Percentiles rank a stretch among this genome's conserved stretches.
These are phyloP conservation scores for Globisporangium middletonii DNA, from an alignment of 352 stramenopile genomes.

Conservation along the genomic window DNA sequence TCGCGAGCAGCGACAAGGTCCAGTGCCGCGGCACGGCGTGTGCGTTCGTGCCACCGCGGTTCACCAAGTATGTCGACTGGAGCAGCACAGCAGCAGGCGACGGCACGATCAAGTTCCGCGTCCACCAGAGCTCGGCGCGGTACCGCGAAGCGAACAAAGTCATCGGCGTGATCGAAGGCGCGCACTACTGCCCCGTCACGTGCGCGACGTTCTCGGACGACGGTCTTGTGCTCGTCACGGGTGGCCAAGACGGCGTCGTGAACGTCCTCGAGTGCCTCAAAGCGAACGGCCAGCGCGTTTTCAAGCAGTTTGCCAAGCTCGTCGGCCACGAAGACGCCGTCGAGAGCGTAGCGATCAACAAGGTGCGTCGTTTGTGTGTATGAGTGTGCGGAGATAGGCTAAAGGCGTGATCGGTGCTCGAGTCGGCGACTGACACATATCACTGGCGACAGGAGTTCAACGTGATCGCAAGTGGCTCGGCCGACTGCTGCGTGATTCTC, in stretches of 20 bases:
- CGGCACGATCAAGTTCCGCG: conserved; percentile 58
- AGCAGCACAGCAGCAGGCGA: conserved; percentile 14
- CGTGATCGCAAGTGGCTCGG: conserved; percentile 53
- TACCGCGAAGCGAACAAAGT: conserved; percentile 62
- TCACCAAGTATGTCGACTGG: conserved; percentile 75
- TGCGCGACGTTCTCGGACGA: conserved; percentile 59
- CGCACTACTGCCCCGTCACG: conserved; percentile 46
- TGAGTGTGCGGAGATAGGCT: background rate
- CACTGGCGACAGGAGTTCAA: conserved; percentile 41
- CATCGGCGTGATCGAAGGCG: conserved; percentile 60
- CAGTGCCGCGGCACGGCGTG: conserved; percentile 38
- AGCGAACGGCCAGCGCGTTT: conserved; percentile 42
- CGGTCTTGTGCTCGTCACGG: conserved; percentile 48
- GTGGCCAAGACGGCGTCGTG: conserved; percentile 61
- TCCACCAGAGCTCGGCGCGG: conserved; percentile 40
- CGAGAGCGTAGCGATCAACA: conserved; percentile 59
- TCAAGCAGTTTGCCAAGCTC: conserved; percentile 63
- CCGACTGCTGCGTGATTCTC: conserved; percentile 48
- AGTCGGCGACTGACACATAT: background rate
- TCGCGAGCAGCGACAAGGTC: conserved; percentile 51
- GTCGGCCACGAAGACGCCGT: conserved; percentile 63
- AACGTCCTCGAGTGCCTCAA: conserved; percentile 72
- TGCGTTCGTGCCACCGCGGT: conserved; percentile 61
- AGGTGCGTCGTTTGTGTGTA: conserved; percentile 17
- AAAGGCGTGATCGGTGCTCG: background rate